Base-by-base conservation (phyloP, 75 land plant species). In the Gnetum montanum region DNA sequence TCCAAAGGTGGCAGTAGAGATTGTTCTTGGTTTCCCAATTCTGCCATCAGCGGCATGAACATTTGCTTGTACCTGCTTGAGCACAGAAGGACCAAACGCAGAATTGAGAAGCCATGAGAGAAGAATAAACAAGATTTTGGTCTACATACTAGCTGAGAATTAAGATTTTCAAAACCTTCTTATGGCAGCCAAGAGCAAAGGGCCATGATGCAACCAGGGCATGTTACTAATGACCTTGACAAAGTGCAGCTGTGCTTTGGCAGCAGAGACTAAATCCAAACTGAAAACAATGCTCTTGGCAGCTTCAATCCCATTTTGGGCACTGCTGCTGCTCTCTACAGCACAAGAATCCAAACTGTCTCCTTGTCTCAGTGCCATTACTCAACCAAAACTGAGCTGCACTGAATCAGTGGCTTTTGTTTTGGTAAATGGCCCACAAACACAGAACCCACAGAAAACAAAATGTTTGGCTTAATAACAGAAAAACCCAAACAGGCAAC, bases 41-140 rank as follows among this genome's bases (percentile, higher is more conserved):
- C 59, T 3, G 61, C 76, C n/a, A 56, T 56, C 70, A 92, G 58
- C 31, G 97, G 94, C 85, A 92, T 78, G 94, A 93, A 92, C 19
- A 82, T 49, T 57, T 71, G 57, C 43, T 76, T 67, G 57, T 92
- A 92, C 73, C 96, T 86, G 65, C 43, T n/a, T n/a, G n/a, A n/a
- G 59, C 34, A 65, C 49, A 56, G 8, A 13, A 52, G 31, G 7
- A 56, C 29, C 11, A 22, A 54, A 33, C 8, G 31, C 31, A 23
- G 16, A 58, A 8, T 26, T 38, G 24, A 38, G 12, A 40, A 58
- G 43, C 16, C 10, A 16, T 35, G 25, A 46, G 43, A 47, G 36
- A 3, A 56, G 23, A 11, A 45, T 45, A 19, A 49, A 40, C 31
- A 38, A 16, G n/a, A n/a, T n/a, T 30, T 11, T 33, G 15, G 41